Base-by-base conservation (phyloP, 768 basidiomycete genomes). In the Imleria badia region DNA sequence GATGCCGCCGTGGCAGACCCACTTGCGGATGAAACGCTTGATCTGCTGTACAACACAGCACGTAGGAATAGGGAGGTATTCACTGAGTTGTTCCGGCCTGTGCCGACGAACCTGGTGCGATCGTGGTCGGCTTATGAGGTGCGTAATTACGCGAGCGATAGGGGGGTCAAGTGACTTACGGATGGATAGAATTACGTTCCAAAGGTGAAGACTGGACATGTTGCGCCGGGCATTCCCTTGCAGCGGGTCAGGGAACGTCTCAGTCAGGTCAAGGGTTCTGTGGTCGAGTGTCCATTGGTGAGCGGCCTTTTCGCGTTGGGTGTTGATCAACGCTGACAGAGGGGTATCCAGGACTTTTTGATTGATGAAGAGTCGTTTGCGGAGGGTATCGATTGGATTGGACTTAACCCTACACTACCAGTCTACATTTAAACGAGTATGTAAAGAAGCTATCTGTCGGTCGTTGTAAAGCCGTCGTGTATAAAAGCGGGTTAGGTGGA, bases 41-140 rank as follows among this genome's bases (percentile, higher is more conserved):
- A 74, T 9, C 72, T 94, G 7, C 87, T 86, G 85, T 79, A 76
- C 38, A 76, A 74, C 34, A 94, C 89, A 0, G 94, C 93, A 17
- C 77, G 79, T 55, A 81, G 73, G 73, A 98, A 98, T 68, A 78
- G 91, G 51, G 87, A 90, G 66, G 79, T 94, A 51, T 96, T 93
- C 62, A 86, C 88, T 6, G 90, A 92, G 72, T 63, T 94, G 30
- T 97, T 96, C 78, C 79, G 85, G 38, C 86, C 89, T n/a, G 83
- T 92, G 15, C 93, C 94, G 5, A 87, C 85, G 13, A 93, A 97
- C 72, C 71, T 87, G 26, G 87, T 95, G 46, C 79, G 85, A 57
- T 78, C 79, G 52, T 94, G 91, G 92, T 73, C 79, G 10, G 81
- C 83, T 6, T 96, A 94, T 66, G 85, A 88, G 48, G 89, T 89